Base-by-base conservation (phyloP, 257 asterid genomes). In the Nicotiana attenuata region DNA sequence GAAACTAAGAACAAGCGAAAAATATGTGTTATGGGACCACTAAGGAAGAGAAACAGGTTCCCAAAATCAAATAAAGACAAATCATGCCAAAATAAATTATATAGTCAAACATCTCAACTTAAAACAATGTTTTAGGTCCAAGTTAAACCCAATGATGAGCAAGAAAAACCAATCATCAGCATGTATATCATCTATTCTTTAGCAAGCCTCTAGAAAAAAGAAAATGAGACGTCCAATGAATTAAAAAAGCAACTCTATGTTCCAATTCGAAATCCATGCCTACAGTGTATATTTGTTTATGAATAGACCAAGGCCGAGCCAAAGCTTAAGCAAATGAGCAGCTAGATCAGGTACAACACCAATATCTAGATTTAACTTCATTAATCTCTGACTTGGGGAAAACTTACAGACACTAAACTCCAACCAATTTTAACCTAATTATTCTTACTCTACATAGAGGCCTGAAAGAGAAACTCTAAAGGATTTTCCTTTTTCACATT, bases 1-100 rank as follows among this genome's bases (percentile, higher is more conserved):
- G 97, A 94, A 81, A 89, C 99, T 96, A 69, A 15, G 85, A 66
- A 69, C 57, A 56, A 20, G 35, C 65, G 35, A 76, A 31, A 20
- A 11, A 38, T 2, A 65, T 14, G 7, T 47, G 61, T 69, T 69
- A 41, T 69, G n/a, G 78, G 59, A 69, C 78, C 59, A 69, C 6
- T 13, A 47, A n/a, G 2, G 22, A 80, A 81, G 35, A 61, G 11
- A 50, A 22, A 11, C 47, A 79, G 14, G 60, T 66, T 20, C 61
- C 77, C 80, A 63, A 83, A 24, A 61, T 59, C 17, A 81, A 82
- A 26, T 35, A 66, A 59, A 35, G 38, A 65, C 24, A 8, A 2
- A 56, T 38, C 55, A 41, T 47, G 10, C 15, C 9, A 57, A 55
- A 38, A 73, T 55, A 45, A 11, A 77, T 15, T 26, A 33, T 6